Base-by-base conservation (phyloP, 257 asterid species). In the Avicennia marina region DNA sequence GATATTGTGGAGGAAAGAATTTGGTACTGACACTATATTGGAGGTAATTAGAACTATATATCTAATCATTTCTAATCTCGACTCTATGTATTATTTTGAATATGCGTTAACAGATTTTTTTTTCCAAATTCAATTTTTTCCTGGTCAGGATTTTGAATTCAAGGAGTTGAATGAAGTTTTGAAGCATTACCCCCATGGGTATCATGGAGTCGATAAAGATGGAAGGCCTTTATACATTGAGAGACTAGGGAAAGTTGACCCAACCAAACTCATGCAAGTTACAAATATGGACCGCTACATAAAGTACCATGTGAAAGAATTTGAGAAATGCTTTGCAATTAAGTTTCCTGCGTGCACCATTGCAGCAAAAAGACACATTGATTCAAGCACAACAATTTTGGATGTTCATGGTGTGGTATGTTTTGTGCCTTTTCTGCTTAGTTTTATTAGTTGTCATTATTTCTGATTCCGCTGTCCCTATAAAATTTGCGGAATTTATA, bases 341-440 rank as follows among this genome's bases (percentile, higher is more conserved):
- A 87, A 87, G 80, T 87, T 87, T 57, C 96, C 96, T 51, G 83
- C 91, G 42, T 87, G 96, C 65, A 81, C 94, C 60, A 85, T 87
- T 69, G 77, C 90, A 33, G 91, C 96, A 2, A 87, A 81, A 72
- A 78, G 94, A 42, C 96, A 87, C 70, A 84, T 87, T 58, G 96
- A 87, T 78, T 87, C 91, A 53, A 87, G 86, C 70, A 81, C 96
- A 4, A 84, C 96, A 21, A 81, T 87, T 64, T 74, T 87, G 78
- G 96, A 87, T 69, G 94, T 87, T 61, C 94, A 79, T 11, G 94
- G 96, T 24, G 94, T 87, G 90, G 96, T 87, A 84, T 58, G 88
- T 71, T 15, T 16, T 26, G 49, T 63, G 8, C 66, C 24, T 25
- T 57, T 53, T 43, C 43, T 54, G 63, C 58, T 59, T 59, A 20